Evolutionary conservation across 768 basidiomycete genomes (phyloP), one percentile per base, ranked within the genome.

Genomic region (Sporobolomyces roseus): DNA sequence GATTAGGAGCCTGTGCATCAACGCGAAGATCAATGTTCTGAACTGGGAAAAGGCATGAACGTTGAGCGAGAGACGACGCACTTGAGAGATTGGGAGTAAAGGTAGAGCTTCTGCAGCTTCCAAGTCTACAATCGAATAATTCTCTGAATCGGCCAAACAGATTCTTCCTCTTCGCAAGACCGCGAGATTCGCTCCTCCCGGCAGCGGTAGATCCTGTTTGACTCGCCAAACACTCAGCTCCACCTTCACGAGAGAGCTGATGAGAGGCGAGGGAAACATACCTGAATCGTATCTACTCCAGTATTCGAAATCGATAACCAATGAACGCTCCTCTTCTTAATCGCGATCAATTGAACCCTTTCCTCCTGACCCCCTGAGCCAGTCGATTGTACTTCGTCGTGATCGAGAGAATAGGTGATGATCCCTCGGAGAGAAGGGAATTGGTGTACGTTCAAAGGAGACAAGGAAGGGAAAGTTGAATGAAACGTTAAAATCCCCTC

Each of bases 351-450:
- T 5, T 76, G 76, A 67, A 80, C 78, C 27, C 77, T 77, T 41
- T 36, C 23, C 13, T 6, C 55, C 6, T 12, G n/a, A 8, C n/a
- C 14, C 27, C 36, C 71, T 63, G 23, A 61, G 66, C 49, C 29
- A 50, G 4, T 72, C 77, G 27, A 70, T 5, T 38, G 36, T 0
- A 67, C 46, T 25, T 72, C 63, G 27, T 64, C 77, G 63, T 93
- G 86, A 75, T 98, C 93, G 0, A 96, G 85, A 0, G 91, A 86
- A 71, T 94, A 86, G 0, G 88, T 82, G 25, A 88, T 79, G 6
- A 90, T 88, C 66, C 93, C 87, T 51, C 91, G 84, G 29, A 97
- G 82, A 3, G 93, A 88, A 64, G 88, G 88, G 69, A 90, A 86
- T 21, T 79, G 71, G 16, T 80, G 82, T 6, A 80, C 79, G 9